phyloP scores from a whole-genome alignment of 1,139 yeast species.

The Yueomyces sp. region DNA sequence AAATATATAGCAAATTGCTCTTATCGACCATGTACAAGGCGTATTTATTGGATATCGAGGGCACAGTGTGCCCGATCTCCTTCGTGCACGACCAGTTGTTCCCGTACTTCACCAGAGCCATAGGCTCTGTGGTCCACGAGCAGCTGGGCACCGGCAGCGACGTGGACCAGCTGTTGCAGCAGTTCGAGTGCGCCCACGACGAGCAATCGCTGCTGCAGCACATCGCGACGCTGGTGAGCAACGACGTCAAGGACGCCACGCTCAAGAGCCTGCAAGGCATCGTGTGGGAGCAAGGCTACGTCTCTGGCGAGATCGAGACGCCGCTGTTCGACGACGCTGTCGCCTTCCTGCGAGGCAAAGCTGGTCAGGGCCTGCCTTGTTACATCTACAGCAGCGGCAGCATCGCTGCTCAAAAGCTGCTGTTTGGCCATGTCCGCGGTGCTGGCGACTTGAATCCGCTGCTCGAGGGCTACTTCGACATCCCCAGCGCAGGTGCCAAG shows the following conservation, averaged over 20 bases:
- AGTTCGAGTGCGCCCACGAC: slow-evolving; percentile 5
- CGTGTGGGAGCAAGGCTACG: slow-evolving; percentile 75
- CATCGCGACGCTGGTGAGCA: slow-evolving; percentile 42
- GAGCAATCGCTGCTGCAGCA: slow-evolving; percentile 22
- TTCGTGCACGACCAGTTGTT: slow-evolving; percentile 69
- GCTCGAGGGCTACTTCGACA: slow-evolving; percentile 67
- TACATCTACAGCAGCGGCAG: slow-evolving; percentile 90
- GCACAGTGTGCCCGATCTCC: slow-evolving; percentile 82
- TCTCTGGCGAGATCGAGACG: slow-evolving; percentile 57
- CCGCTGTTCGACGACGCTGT: slow-evolving; percentile 67
- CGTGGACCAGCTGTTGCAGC: slow-evolving; percentile 5
- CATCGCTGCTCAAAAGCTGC: slow-evolving; percentile 67
- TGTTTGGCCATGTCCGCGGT: slow-evolving; percentile 49
- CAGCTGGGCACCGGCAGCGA: slow-evolving; percentile 2
- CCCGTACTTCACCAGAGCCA: slow-evolving; percentile 28
- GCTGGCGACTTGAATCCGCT: slow-evolving; percentile 35
- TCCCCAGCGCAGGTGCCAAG: slow-evolving; percentile 73
- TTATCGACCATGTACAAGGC: not conserved
- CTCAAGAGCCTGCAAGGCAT: slow-evolving; percentile 73
- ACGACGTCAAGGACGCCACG: slow-evolving; percentile 67
- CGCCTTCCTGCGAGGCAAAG: slow-evolving; percentile 33
- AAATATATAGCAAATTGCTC: too few relatives aligned
- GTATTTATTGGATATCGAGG: slow-evolving; percentile 59
- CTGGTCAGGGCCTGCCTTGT: slow-evolving; percentile 25
- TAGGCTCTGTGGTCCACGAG: slow-evolving; percentile 1